Evolutionary conservation across 164 flowering plant species (phyloP).

Genomic region (Nymphaea colorata): DNA sequence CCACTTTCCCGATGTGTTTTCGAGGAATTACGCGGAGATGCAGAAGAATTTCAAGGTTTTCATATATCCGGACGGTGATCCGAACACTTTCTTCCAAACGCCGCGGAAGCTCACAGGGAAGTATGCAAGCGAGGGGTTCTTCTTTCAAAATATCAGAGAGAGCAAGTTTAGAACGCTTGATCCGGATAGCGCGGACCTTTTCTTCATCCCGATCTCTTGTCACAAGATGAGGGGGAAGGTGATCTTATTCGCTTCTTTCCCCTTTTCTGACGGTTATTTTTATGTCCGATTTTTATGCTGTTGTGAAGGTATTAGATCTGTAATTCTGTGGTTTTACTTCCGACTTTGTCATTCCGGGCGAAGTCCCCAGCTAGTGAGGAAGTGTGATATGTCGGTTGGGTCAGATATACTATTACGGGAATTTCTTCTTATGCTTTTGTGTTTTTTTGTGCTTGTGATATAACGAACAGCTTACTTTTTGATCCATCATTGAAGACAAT

Average conservation of each 20-base stretch:
- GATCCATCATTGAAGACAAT: background rate
- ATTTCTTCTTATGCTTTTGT: background rate
- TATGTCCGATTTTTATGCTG: background rate
- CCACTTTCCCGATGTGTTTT: conserved; percentile 55
- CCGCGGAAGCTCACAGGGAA: conserved; percentile 94
- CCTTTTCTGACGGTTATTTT: background rate
- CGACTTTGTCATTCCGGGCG: background rate
- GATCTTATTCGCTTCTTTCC: background rate
- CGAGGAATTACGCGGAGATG: conserved; percentile 62
- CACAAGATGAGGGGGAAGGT: conserved; percentile 99
- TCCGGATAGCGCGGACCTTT: conserved; percentile 77
- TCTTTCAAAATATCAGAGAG: conserved; percentile 92
- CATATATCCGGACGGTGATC: conserved; percentile 90
- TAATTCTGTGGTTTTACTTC: background rate
- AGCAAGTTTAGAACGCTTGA: conserved; percentile 61
- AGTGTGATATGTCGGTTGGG: background rate
- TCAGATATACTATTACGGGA: background rate
- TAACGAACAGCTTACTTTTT: background rate
- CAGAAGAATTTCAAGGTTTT: conserved; percentile 74
- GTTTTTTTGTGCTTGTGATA: background rate
- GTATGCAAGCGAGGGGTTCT: conserved; percentile 93
- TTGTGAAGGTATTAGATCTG: background rate
- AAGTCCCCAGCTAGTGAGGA: background rate
- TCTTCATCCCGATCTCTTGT: conserved; percentile 92
- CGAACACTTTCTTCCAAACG: conserved; percentile 84